Evolutionary conservation across 805 yeast species (phyloP), one percentile per base, ranked within the genome.

Genomic region (Candida multigemmis): DNA sequence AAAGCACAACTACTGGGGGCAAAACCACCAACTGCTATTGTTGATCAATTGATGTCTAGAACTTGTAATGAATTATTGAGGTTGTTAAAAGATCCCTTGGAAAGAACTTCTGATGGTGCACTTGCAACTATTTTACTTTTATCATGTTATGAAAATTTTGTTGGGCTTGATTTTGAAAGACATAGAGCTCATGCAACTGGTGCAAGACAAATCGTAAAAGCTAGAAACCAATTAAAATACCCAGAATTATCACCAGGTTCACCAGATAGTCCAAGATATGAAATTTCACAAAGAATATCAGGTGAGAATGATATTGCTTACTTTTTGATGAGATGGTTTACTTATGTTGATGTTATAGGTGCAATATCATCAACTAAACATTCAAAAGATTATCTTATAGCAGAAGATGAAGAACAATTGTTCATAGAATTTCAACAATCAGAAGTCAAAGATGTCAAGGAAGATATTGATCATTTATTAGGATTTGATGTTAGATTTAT

Each of bases 101-200:
- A 71, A 13, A 61, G 79, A 1, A 69, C 74, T 2, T 70, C 81
- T n/a, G 82, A 79, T 43, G 62, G 71, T 6, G 75, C 87, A 0
- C 52, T 80, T 28, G 77, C 83, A 0, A 59, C 78, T 3, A 72
- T 77, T 1, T 46, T 79, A 32, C 49, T 77, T 30, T 51, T 80
- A 6, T 63, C 75, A 10, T 70, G 78, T 19, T 74, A 70, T 44
- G 77, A 74, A 32, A 52, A 46, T 35, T 60, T 48, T 25, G 62
- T 52, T 44, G 68, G 61, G 22, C 62, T 47, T 34, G 64, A 58
- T 35, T 59, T 56, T 33, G 60, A 56, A 34, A 56, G 66, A 24
- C 82, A 84, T 72, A 60, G 75, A 41, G 68, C 76, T 1, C 91
- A 80, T 44, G 54, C 72, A 27, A 57, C 65, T 19, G 86, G 86